A percentile compares a stretch with the other conserved stretches of the same genome.
phyloP scores from a whole-genome alignment of 2,329 filamentous ascomycete genomes.

The Colletotrichum shisoi region DNA sequence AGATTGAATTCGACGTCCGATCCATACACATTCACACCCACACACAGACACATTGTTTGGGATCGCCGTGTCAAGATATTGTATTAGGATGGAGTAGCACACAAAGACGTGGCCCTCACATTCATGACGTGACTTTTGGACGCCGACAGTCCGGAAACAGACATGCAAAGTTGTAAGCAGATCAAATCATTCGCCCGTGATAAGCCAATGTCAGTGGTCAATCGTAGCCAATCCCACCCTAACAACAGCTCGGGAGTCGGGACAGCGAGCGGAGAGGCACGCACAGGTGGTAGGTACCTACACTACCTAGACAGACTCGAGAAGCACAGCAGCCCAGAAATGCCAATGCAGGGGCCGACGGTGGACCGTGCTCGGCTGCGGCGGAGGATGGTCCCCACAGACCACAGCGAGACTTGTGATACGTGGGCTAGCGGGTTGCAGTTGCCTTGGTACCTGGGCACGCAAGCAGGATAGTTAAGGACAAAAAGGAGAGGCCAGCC shows the following conservation, averaged over 20 bases:
- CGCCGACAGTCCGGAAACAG: not conserved
- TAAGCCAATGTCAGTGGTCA: not conserved
- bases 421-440: constrained; percentile 6
- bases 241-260: not conserved
- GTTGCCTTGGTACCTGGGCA: too few species aligned
- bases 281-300: not conserved
- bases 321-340: constrained; percentile 2
- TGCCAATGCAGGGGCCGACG: constrained; percentile 30
- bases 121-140: not conserved
- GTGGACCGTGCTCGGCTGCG: constrained; percentile 23
- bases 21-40: not conserved
- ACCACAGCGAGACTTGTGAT: constrained; percentile 17
- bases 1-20: too few species aligned
- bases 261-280: too few species aligned
- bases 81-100: not conserved
- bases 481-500: not conserved
- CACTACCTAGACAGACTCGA: not conserved
- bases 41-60: not conserved
- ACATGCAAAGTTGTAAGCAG: not conserved
- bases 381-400: constrained; percentile 18
- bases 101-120: not conserved
- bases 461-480: too few species aligned
- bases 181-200: not conserved
- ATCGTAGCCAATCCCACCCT: constrained; percentile 22
- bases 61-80: not conserved